Evolutionary conservation across 345 rosid species (phyloP).

Genomic region (Eutrema heterophyllum): DNA sequence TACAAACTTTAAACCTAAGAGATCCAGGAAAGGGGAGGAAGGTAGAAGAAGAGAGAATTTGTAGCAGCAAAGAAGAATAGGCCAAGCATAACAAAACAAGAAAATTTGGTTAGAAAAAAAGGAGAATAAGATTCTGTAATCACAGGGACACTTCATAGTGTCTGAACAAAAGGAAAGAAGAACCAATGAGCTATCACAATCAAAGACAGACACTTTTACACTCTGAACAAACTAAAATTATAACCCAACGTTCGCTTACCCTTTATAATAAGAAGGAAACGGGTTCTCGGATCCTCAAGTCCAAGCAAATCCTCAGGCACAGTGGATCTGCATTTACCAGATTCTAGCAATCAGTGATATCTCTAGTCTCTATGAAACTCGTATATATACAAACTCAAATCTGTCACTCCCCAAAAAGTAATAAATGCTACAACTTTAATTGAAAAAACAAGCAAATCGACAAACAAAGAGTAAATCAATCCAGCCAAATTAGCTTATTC

Average conservation of each 20-base stretch:
- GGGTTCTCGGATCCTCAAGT: not conserved
- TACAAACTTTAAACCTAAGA: not conserved
- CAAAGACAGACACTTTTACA: slow-evolving; percentile 17
- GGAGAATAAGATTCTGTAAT: slow-evolving; percentile 30
- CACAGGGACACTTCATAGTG: slow-evolving; percentile 17
- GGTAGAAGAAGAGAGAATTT: slow-evolving; percentile 2
- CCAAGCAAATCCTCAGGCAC: not conserved
- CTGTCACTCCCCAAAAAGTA: not conserved
- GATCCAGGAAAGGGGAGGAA: not conserved
- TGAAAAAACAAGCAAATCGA: slow-evolving; percentile 9
- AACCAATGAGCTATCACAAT: slow-evolving; percentile 27
- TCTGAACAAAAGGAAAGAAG: slow-evolving; percentile 18
- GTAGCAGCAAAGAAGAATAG: slow-evolving; percentile 9
- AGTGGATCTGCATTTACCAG: slow-evolving; percentile 20
- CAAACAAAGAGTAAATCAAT: not conserved
- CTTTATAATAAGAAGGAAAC: not conserved
- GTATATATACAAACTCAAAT: not conserved
- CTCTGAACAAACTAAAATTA: not conserved
- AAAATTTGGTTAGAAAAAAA: not conserved
- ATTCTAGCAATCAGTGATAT: not conserved
- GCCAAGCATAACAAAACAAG: slow-evolving; percentile 21
- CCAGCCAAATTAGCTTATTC: not conserved
- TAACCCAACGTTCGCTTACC: not conserved
- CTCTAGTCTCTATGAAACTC: not conserved
- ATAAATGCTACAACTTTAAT: slow-evolving; percentile 5